A percentile compares a stretch with the other conserved stretches of the same genome.
These are phyloP conservation scores for Metarhizium sp. DNA, from an alignment of 2,329 filamentous ascomycete species.

Conservation along the genomic window DNA sequence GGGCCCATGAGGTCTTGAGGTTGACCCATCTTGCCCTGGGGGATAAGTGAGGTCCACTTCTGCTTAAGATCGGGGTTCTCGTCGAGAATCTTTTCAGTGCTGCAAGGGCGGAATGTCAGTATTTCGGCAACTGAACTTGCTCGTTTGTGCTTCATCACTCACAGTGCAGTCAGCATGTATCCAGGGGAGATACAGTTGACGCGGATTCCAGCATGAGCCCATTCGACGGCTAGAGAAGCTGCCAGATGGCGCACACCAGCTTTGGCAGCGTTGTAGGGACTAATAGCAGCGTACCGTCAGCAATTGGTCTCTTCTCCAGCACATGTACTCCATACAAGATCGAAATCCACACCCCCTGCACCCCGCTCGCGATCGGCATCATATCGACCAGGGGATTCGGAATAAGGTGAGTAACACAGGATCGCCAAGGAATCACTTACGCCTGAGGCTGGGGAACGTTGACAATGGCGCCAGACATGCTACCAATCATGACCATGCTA, in stretches of 20 bases:
- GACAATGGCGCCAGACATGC: constrained; percentile 89
- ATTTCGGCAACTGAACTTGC: background rate
- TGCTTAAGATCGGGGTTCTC: constrained; percentile 84
- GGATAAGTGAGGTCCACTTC: constrained; percentile 88
- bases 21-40: constrained; percentile 85
- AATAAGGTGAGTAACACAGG: background rate
- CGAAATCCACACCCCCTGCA: background rate
- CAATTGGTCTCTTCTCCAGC: background rate
- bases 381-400: background rate
- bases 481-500: constrained; percentile 89
- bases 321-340: background rate
- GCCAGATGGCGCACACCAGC: constrained; percentile 85
- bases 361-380: background rate
- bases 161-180: constrained; percentile 94
- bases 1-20: constrained; percentile 91
- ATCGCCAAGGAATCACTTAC: constrained; percentile 24
- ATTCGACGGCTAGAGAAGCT: constrained; percentile 83
- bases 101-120: constrained; percentile 23
- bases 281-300: constrained; percentile 13
- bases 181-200: constrained; percentile 94
- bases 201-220: constrained; percentile 78
- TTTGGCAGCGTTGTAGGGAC: constrained; percentile 86
- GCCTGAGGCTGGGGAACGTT: constrained; percentile 92
- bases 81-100: constrained; percentile 87
- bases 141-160: constrained; percentile 28